Evolutionary conservation across 2,329 filamentous ascomycete genomes (phyloP), one percentile per base, ranked within the genome.

Genomic region (Magnaporthiopsis rhizophila): DNA sequence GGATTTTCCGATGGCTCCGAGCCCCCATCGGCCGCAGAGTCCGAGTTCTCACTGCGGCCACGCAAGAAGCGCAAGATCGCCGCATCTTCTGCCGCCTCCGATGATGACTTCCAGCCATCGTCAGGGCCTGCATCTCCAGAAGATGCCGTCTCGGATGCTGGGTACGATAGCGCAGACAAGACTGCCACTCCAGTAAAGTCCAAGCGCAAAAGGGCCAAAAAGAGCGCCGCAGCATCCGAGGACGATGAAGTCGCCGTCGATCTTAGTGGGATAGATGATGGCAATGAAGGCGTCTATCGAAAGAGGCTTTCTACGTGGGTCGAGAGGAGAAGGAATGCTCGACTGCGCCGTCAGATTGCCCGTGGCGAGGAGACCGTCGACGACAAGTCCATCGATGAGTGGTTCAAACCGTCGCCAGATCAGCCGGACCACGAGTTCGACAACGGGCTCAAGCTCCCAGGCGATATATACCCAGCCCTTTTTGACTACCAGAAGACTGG

Each of bases 401-500:
- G 92, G 88, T 86, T 91, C 68, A 89, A 91, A 71, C 91, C 92
- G 5, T 92, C 96, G 68, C 96, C 95, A 0, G 91, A 90, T 53
- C 85, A 89, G 53, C 81, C 89, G 0, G 93, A 97, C 73, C 84
- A 91, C 61, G 77, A 83, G 6, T 86, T 97, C 62, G 87, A 90
- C 63, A 89, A 90, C 56, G 89, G 86, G 3, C 86, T 96, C 65
- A 89, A 85, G 62, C 81, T 99, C 5, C 95, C 95, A 0, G 95
- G 95, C 2, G 95, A 99, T 70, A 94, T 99, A 9, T 93, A 90
- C 68, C 92, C 92, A 0, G 92, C 92, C 2, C 79, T 99, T 0
- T 99, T 98, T 71, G 92, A 96, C 67, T 99, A 99, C 69, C 95
- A 99, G 72, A 97, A 97, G 75, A 97, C 92, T 0, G 93, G 94